Evolutionary conservation across 2,329 filamentous ascomycete species (phyloP).

Genomic region (Xylariomycetidae sp.): DNA sequence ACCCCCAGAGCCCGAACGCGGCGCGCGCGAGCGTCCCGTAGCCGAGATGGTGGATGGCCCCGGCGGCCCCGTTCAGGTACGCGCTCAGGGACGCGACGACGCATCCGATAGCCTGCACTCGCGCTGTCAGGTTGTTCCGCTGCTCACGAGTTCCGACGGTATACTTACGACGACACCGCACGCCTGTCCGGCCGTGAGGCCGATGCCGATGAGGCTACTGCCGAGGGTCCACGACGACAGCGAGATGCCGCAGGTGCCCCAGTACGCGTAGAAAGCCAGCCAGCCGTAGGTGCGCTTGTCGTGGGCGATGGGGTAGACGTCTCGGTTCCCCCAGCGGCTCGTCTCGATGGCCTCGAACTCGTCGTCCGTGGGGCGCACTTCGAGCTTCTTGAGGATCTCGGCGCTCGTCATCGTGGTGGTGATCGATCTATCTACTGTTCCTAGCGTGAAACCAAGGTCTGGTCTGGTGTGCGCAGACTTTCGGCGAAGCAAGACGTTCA

Average conservation of each 20-base stretch:
- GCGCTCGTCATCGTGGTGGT: constrained; percentile 2
- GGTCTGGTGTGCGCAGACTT: too few relatives aligned
- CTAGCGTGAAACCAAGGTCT: too few relatives aligned
- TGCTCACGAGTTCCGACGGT: background rate
- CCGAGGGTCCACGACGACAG: constrained; percentile 11
- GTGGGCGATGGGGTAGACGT: constrained; percentile 9
- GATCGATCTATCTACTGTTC: background rate
- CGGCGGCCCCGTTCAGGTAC: constrained; percentile 11
- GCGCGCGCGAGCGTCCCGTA: constrained; percentile 10
- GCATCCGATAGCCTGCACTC: constrained; percentile 5
- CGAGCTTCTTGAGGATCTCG: constrained; percentile 5
- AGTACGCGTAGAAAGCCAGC: constrained; percentile 11
- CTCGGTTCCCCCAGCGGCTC: constrained; percentile 10
- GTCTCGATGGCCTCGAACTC: constrained; percentile 10
- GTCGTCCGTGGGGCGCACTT: constrained; percentile 10
- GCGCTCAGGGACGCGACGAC: constrained; percentile 9
- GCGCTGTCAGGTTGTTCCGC: too few relatives aligned
- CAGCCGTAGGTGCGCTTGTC: constrained; percentile 11
- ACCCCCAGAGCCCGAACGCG: constrained; percentile 10
- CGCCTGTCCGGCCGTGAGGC: constrained; percentile 9
- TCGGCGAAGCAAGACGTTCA: too few relatives aligned
- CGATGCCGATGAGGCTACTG: constrained; percentile 10
- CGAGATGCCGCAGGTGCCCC: constrained; percentile 12
- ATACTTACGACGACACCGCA: constrained; percentile 8
- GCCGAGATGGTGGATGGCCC: constrained; percentile 10